Base-by-base conservation (phyloP, 148 eudicot genomes). In the Fagopyrum homotropicum region DNA sequence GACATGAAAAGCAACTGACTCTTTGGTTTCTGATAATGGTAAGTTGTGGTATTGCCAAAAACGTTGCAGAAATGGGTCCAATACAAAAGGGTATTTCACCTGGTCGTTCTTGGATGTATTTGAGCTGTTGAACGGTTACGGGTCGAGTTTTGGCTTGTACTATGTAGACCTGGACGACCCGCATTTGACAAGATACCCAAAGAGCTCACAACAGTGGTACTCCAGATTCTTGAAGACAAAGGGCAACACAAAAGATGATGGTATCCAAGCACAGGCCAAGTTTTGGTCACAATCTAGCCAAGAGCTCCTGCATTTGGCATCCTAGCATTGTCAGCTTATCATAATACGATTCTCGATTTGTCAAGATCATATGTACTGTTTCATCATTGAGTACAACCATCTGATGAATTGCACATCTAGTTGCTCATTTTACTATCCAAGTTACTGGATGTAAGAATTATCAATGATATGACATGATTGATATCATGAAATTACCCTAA, bases 91-190 rank as follows among this genome's bases (percentile, higher is more conserved):
- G 44, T 91, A 88, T 76, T 89, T 91, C 81, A 64, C 63, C 0
- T 91, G 97, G 89, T 86, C 93, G 6, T 87, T 87, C 83, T 6
- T 91, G 55, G 97, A 91, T 75, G 55, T 86, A 55, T 81, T 75
- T 9, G 89, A 91, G 83, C 8, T 85, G 26, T 35, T 88, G 70
- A 77, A 46, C 19, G 92, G 88, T 44, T 89, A 77, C 22, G 72
- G 71, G 3, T 48, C 74, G 6, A 40, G 73, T 4, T 89, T 69
- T 15, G 93, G 93, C 26, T 72, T 89, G 59, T 84, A 88, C 80
- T 86, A 80, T 16, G 90, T 88, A 0, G 89, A 91, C 75, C 80
- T 88, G 69, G 74, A 79, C 22, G 89, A 88, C 75, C 85, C 83
- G n/a, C 72, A 86, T 60, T 52, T 83, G 73, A 81, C 59, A 11